Conservation (phyloP, 2,329 filamentous ascomycete species). For the Pseudogymnoascus sp. region DNA sequence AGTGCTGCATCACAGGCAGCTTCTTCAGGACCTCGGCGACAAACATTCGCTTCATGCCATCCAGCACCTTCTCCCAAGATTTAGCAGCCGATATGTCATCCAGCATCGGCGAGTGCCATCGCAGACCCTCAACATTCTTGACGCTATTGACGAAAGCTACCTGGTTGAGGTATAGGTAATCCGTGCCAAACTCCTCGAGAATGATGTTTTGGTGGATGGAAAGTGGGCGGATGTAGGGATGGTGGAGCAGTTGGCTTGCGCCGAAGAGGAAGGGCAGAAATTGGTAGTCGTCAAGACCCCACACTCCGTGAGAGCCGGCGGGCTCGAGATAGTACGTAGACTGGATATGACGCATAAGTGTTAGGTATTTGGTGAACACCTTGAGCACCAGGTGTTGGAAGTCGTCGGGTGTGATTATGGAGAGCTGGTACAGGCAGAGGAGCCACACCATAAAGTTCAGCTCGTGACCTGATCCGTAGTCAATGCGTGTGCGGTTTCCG, state of each 20-base stretch:
- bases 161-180: conserved; percentile 88
- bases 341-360: conserved; percentile 80
- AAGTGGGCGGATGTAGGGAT: conserved; percentile 69
- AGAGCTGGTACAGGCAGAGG: conserved; percentile 80
- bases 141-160: conserved; percentile 91
- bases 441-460: conserved; percentile 96
- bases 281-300: conserved; percentile 96
- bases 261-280: conserved; percentile 95
- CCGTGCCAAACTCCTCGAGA: conserved; percentile 74
- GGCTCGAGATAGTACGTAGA: conserved; percentile 94
- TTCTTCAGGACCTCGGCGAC: conserved; percentile 86
- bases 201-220: conserved; percentile 83
- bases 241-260: conserved; percentile 78
- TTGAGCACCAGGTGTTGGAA: conserved; percentile 68
- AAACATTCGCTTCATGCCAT: conserved; percentile 96
- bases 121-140: conserved; percentile 87
- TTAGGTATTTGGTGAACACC: conserved; percentile 76
- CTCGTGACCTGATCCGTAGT: conserved; percentile 96
- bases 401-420: conserved; percentile 53
- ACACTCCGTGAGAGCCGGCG: conserved; percentile 93
- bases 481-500: conserved; percentile 78
- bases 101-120: conserved; percentile 97
- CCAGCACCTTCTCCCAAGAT: conserved; percentile 86
- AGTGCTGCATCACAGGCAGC: conserved; percentile 97
- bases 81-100: conserved; percentile 92